Base-by-base conservation (phyloP, 1,284 basidiomycete species). In the Exobasidium rhododendri region DNA sequence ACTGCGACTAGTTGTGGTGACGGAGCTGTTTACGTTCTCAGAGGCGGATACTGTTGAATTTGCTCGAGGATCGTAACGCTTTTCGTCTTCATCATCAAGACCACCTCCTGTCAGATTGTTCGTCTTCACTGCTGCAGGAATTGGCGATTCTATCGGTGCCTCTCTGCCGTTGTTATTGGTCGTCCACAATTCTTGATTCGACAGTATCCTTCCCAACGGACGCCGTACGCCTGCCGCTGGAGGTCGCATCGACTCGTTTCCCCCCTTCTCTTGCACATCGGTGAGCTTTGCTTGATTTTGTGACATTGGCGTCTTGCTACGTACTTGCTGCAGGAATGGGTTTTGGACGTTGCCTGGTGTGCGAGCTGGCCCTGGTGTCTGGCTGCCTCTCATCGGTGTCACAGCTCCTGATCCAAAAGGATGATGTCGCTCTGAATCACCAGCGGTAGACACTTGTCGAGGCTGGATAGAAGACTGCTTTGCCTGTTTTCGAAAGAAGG, bases 261-360 rank as follows among this genome's bases (percentile, higher is more conserved):
- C 47, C 22, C 47, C 24, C 20, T 14, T 31, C 29, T 50, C 47
- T 7, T 7, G 20, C 7, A 50, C 47, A 4, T 55, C 52, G 22
- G 22, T 56, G 40, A 52, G 28, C 29, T 52, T 62, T 10, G 53
- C 55, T 58, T 61, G 56, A 7, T 24, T 58, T 29, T 63, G 31
- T 26, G 40, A 32, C 88, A 81, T 3, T 82, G 56, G 45, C 10
- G 61, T 17, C 28, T 58, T 58, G 45, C n/a, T 61, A 40, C 32
- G 20, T 10, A 40, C 28, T 13, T 58, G 46, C 13, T 58, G 20
- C 32, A 40, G 28, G 5, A 30, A 43, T 2, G 61, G 56, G n/a
- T 17, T 40, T 40, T 40, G 35, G 7, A 40, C 7, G 17, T 32
- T 20, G 43, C 57, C 58, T 10, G 57, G 58, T 14, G 59, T 58